A percentile compares a stretch with the other conserved stretches of the same genome.
Evolutionary conservation across 2,329 filamentous ascomycete genomes (phyloP).

Genomic region (Thielaviopsis populi): DNA sequence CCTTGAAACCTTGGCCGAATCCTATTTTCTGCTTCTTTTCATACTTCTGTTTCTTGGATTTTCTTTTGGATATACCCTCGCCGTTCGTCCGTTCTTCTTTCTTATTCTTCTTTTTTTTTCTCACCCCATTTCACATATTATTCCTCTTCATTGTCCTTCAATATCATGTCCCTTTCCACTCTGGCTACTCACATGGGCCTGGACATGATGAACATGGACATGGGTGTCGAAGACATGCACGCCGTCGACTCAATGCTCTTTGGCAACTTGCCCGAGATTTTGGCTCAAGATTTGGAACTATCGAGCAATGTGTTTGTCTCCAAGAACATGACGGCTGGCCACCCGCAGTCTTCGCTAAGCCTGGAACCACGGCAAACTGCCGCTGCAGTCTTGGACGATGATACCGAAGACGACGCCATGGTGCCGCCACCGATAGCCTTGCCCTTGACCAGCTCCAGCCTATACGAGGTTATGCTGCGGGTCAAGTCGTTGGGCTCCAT

Average conservation of each 20-base stretch:
- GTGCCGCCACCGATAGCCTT: constrained; percentile 4
- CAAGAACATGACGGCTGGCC: constrained; percentile 38
- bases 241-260: constrained; percentile 20
- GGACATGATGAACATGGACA: background rate
- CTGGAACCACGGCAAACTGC: background rate
- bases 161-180: background rate
- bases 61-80: background rate
- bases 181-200: background rate
- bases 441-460: constrained; percentile 4
- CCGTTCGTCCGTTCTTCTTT: background rate
- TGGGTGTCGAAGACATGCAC: constrained; percentile 7
- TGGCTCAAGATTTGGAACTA: constrained; percentile 39
- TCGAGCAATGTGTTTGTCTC: constrained; percentile 34
- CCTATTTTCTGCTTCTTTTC: background rate
- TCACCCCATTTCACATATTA: background rate
- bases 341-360: constrained; percentile 23
- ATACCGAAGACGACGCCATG: constrained; percentile 7
- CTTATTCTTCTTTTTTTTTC: background rate
- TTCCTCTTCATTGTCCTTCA: background rate
- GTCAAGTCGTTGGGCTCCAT: constrained; percentile 8
- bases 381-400: background rate
- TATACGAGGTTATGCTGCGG: constrained; percentile 13
- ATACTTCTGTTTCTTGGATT: background rate
- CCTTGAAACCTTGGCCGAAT: background rate
- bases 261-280: constrained; percentile 38